Evolutionary conservation across 805 yeast genomes (phyloP).

Genomic region (Pichia thaimueangensis): DNA sequence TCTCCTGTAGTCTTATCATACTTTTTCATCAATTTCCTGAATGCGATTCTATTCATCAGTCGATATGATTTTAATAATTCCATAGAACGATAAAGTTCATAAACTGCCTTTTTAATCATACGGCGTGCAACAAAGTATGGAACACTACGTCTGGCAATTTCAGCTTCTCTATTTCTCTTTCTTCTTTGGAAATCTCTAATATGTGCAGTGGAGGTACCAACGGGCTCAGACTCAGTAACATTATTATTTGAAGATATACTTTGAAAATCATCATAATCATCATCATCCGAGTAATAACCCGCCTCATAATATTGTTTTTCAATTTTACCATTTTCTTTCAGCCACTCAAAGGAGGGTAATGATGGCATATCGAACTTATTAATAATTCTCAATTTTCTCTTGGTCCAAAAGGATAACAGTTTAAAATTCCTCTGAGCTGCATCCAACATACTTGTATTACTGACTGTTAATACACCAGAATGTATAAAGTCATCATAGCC

Average conservation of each 20-base stretch:
- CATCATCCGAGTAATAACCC: constrained; percentile 24
- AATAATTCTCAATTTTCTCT: constrained; percentile 23
- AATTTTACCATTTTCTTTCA: constrained; percentile 22
- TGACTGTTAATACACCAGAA: not conserved
- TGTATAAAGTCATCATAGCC: constrained; percentile 9
- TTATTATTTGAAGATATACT: not conserved
- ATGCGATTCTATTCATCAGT: constrained; percentile 76
- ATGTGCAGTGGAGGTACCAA: constrained; percentile 26
- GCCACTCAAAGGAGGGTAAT: constrained; percentile 34
- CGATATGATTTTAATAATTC: constrained; percentile 67
- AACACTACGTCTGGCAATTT: constrained; percentile 22
- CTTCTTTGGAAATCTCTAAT: constrained; percentile 45
- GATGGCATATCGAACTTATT: constrained; percentile 38
- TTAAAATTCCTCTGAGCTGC: constrained; percentile 15
- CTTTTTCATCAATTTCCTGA: constrained; percentile 83
- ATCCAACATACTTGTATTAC: constrained; percentile 2
- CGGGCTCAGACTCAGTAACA: constrained; percentile 20
- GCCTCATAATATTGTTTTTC: constrained; percentile 33
- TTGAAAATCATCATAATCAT: constrained; percentile 11
- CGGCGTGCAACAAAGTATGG: constrained; percentile 61
- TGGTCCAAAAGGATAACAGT: constrained; percentile 20
- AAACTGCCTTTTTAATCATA: constrained; percentile 60
- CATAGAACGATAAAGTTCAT: constrained; percentile 68
- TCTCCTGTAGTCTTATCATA: constrained; percentile 69
- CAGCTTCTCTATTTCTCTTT: constrained; percentile 1